Evolutionary conservation across 176 grass and related monocot genomes (phyloP), one percentile per base, ranked within the genome.

Genomic region (Cocos nucifera): DNA sequence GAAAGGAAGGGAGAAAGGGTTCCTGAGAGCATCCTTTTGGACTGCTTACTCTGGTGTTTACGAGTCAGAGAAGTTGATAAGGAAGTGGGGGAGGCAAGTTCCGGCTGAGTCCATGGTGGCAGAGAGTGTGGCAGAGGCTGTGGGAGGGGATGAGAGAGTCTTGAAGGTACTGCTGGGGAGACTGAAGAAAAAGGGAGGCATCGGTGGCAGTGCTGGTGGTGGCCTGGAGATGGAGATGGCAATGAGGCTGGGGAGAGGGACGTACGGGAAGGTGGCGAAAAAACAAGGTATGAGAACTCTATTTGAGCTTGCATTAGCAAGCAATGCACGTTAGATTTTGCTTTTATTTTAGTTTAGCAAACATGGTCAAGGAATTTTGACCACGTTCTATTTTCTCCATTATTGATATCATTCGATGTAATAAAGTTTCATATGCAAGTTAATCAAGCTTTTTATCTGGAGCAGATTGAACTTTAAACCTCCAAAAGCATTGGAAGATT

Each of bases 241-340:
- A 48, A 71, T 91, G 66, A 88, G 62, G 72, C 69, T 97, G 66
- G 92, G 78, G 49, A 87, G 80, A 60, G 81, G 70, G 2, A 85
- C 87, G 2, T 97, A 80, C 70, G 92, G 92, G 25, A 97, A 85
- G 72, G 73, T 90, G n/a, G 80, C 85, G 75, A 97, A 88, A 56
- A 91, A 76, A 63, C 71, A 79, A 57, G 83, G 87, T 53, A 81
- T 97, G 65, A 88, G 70, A 59, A 48, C 72, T 76, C 74, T 97
- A 23, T 82, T 85, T 72, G 70, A 78, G 23, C 72, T 81, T 49
- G 19, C 59, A 78, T 52, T 88, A 54, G 64, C 59, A 12, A 62
- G 22, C 5, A 44, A 44, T 44, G 35, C 35, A 2, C 35, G 3
- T 44, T 44, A 44, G 35, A 44, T 44, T 12, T 44, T 12, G 35